phyloP scores from a whole-genome alignment of 2,329 filamentous ascomycete genomes.

The Scedosporium apiospermum region DNA sequence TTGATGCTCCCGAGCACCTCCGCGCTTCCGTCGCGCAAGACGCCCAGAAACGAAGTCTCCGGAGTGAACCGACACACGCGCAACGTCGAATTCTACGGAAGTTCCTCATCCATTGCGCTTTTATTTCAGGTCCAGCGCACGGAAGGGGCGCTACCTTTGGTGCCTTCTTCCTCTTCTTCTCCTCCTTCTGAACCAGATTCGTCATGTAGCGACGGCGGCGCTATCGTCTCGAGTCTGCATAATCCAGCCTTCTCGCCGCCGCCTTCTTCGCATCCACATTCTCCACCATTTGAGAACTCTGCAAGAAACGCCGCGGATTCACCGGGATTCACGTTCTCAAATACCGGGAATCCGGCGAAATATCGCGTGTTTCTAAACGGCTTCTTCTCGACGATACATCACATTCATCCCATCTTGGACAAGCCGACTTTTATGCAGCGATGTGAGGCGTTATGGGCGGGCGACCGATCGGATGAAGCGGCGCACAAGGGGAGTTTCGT shows the following conservation, averaged over 20 bases:
- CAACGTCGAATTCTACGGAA: conserved; percentile 37
- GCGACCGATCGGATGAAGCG: conserved; percentile 16
- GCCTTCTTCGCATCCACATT: neutral
- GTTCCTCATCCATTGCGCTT: conserved; percentile 31
- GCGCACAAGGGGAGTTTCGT: conserved; percentile 25
- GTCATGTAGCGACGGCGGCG: conserved; percentile 16
- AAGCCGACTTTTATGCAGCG: conserved; percentile 31
- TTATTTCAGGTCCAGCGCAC: conserved; percentile 28
- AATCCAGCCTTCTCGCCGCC: conserved; percentile 32
- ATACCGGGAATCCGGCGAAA: conserved; percentile 25
- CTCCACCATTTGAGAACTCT: conserved; percentile 3
- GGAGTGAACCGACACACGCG: conserved; percentile 35
- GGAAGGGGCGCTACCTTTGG: conserved; percentile 10
- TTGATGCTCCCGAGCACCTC: conserved; percentile 14
- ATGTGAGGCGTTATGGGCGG: conserved; percentile 20
- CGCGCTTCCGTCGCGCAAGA: conserved; percentile 13
- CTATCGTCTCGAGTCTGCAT: conserved; percentile 33
- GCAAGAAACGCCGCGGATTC: neutral
- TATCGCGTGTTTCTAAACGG: conserved; percentile 34
- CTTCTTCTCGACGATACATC: conserved; percentile 38
- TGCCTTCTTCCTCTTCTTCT: conserved; percentile 8
- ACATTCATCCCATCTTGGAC: conserved; percentile 36
- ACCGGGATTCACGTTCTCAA: conserved; percentile 8
- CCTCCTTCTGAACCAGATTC: conserved; percentile 11
- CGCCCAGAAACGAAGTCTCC: conserved; percentile 26